phyloP scores from a whole-genome alignment of 805 yeast genomes.

The Ogataea trehalophila region DNA sequence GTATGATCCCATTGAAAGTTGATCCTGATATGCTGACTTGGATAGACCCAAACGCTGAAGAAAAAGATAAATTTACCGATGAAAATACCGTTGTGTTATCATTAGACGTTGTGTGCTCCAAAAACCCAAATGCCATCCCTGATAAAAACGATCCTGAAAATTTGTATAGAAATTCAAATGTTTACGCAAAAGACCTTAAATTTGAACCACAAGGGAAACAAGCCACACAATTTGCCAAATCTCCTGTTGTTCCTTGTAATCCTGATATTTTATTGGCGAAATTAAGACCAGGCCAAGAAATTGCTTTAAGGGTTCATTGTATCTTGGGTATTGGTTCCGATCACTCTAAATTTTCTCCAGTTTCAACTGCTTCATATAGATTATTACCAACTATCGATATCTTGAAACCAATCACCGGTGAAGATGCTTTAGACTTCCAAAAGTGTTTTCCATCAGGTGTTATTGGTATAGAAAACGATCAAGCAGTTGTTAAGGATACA shows the following conservation, averaged over 20 bases:
- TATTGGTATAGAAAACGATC: constrained; percentile 62
- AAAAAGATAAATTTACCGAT: constrained; percentile 71
- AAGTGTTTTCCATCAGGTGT: constrained; percentile 94
- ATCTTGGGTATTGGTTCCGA: constrained; percentile 88
- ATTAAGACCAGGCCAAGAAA: constrained; percentile 95
- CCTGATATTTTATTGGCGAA: constrained; percentile 90
- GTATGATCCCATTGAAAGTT: constrained; percentile 82
- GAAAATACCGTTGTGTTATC: constrained; percentile 84
- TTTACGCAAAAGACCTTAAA: constrained; percentile 84
- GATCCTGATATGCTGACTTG: constrained; percentile 87
- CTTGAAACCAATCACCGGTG: constrained; percentile 66
- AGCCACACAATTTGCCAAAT: constrained; percentile 57
- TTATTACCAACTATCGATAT: constrained; percentile 85
- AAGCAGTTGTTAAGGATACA: constrained; percentile 82
- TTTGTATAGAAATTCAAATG: constrained; percentile 75
- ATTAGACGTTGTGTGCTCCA: constrained; percentile 77
- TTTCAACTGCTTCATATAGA: constrained; percentile 93
- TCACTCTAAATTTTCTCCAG: constrained; percentile 97
- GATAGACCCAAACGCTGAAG: constrained; percentile 65
- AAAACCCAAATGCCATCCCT: constrained; percentile 77
- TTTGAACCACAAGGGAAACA: constrained; percentile 93
- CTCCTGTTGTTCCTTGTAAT: constrained; percentile 72
- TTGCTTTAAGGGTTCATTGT: constrained; percentile 84
- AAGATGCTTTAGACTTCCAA: constrained; percentile 72
- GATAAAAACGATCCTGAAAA: constrained; percentile 77